A percentile compares a stretch with the other conserved stretches of the same genome.
These are phyloP conservation scores for sunflower (Helianthus annuus) DNA, from an alignment of 129 eudicot species.

Conservation along the genomic window HanXRQr2.0-SUNRISE NC_035435.2:128750396-128750895, in stretches of 20 bases:
- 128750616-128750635: slow-evolving; percentile 56
- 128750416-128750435: slow-evolving; percentile 24
- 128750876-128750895: neutral
- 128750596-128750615: slow-evolving; percentile 13
- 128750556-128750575: slow-evolving; percentile 42
- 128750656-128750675: slow-evolving; percentile 55
- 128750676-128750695: neutral
- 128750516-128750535: slow-evolving; percentile 57
- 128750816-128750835: slow-evolving; percentile 25
- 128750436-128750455: slow-evolving; percentile 24
- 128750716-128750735: slow-evolving; percentile 44
- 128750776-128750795: slow-evolving; percentile 26
- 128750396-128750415: slow-evolving; percentile 34
- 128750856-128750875: slow-evolving; percentile 11
- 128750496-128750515: slow-evolving; percentile 46
- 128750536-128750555: slow-evolving; percentile 55
- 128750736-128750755: slow-evolving; percentile 24
- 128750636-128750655: slow-evolving; percentile 46
- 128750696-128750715: slow-evolving; percentile 17
- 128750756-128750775: slow-evolving; percentile 29
- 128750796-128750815: slow-evolving; percentile 40
- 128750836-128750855: slow-evolving; percentile 26
- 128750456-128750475: slow-evolving; percentile 49
- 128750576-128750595: slow-evolving; percentile 30
- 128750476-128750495: slow-evolving; percentile 57